A percentile compares a stretch with the other conserved stretches of the same genome.
Conservation (phyloP, 192 early-diverging fungal genomes). For the Anaeromyces robustus region DNA sequence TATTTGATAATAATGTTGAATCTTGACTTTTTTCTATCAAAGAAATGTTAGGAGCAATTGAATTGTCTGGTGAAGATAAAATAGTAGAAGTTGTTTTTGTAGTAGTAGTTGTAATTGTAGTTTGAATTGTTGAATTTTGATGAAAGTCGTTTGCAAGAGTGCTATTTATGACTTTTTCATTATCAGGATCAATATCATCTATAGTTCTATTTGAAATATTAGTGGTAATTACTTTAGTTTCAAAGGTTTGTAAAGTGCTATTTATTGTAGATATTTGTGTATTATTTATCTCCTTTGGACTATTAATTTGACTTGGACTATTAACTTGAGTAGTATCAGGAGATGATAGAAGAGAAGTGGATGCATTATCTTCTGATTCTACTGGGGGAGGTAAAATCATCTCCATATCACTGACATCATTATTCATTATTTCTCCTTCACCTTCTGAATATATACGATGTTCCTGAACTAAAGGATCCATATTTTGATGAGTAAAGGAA, state of each 20-base stretch:
- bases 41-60: background rate
- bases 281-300: background rate
- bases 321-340: too few species aligned
- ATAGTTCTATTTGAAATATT: background rate
- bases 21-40: too few species aligned
- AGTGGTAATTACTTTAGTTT: background rate
- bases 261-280: background rate
- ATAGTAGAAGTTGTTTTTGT: background rate
- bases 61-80: background rate
- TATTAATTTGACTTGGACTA: background rate
- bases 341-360: background rate
- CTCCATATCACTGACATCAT: background rate
- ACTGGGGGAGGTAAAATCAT: background rate
- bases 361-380: background rate
- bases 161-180: background rate
- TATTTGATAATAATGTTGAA: too few species aligned
- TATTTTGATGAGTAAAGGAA: too few species aligned
- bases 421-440: background rate
- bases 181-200: background rate
- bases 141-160: too few species aligned
- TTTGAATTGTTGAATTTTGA: too few species aligned
- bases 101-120: background rate
- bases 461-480: too few species aligned
- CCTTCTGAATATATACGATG: too few species aligned
- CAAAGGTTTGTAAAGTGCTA: background rate